Percentiles rank a stretch among this genome's conserved stretches.
phyloP scores from a whole-genome alignment of 768 basidiomycete species.

The Suillus alpinus region DNA sequence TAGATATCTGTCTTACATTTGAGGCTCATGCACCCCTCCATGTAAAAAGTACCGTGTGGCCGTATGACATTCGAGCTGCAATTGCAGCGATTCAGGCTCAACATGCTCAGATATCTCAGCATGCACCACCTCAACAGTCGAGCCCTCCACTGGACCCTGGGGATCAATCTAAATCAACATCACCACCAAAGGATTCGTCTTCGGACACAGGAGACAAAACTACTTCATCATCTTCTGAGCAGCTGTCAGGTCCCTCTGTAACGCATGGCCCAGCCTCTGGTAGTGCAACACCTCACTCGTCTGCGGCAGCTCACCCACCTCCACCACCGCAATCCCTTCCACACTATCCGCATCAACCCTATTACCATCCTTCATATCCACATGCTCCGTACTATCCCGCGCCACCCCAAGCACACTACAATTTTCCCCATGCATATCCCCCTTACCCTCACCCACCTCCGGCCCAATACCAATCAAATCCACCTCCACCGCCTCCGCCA shows the following conservation, averaged over 20 bases:
- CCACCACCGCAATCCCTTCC: conserved; percentile 23
- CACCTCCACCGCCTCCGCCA: conserved; percentile 28
- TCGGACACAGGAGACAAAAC: conserved; percentile 12
- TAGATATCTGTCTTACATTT: conserved; percentile 74
- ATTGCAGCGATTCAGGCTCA: conserved; percentile 49
- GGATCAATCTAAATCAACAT: background rate
- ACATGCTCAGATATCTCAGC: conserved; percentile 22
- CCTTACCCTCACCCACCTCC: conserved; percentile 30
- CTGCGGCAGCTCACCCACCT: conserved; percentile 19
- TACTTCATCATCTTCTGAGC: conserved; percentile 12
- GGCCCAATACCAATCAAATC: conserved; percentile 28
- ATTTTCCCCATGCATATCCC: conserved; percentile 40
- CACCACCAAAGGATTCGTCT: conserved; percentile 27
- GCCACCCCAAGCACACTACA: conserved; percentile 33
- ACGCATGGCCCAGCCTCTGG: conserved; percentile 16
- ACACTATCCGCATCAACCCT: conserved; percentile 53
- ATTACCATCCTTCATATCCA: conserved; percentile 58
- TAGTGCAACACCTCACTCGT: conserved; percentile 22
- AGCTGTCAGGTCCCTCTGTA: conserved; percentile 13
- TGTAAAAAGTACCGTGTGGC: conserved; percentile 69
- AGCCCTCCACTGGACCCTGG: conserved; percentile 5
- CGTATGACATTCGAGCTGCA: conserved; percentile 61
- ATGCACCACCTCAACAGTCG: conserved; percentile 13
- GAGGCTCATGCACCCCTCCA: conserved; percentile 67
- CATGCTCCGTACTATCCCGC: conserved; percentile 66